A percentile compares a stretch with the other conserved stretches of the same genome.
phyloP scores from a whole-genome alignment of 257 asterid species.

The Gentiana macrophylla region DNA sequence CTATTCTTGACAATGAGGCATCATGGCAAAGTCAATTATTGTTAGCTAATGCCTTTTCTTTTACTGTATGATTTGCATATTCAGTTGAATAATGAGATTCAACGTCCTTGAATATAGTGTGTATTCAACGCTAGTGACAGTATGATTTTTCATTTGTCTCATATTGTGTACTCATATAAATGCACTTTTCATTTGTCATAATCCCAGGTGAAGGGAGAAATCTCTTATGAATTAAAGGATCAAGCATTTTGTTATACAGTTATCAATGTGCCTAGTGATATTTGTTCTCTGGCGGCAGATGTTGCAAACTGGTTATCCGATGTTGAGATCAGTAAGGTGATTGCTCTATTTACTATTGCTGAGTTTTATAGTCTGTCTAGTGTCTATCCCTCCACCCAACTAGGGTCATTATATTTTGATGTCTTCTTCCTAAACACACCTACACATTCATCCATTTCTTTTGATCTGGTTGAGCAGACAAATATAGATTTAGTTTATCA shows the following conservation, averaged over 20 bases:
- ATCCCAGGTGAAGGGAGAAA: conserved; percentile 73
- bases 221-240: conserved; percentile 85
- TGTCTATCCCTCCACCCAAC: background rate
- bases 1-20: background rate
- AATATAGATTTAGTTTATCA: too few relatives aligned
- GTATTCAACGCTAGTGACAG: background rate
- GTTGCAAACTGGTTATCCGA: conserved; percentile 75
- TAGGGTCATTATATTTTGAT: background rate
- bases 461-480: too few relatives aligned
- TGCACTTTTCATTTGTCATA: conserved; percentile 11
- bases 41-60: background rate
- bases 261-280: conserved; percentile 50
- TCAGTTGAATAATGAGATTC: background rate
- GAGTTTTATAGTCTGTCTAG: background rate
- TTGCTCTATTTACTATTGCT: conserved; percentile 4
- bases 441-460: too few relatives aligned
- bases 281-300: conserved; percentile 64
- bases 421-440: too few relatives aligned
- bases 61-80: background rate
- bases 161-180: background rate
- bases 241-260: conserved; percentile 69
- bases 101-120: too few relatives aligned
- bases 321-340: conserved; percentile 87
- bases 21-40: background rate
- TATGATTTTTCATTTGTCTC: background rate